Evolutionary conservation across 192 early-diverging fungal species (phyloP).

Genomic region (Chytriomyces sp.): DNA sequence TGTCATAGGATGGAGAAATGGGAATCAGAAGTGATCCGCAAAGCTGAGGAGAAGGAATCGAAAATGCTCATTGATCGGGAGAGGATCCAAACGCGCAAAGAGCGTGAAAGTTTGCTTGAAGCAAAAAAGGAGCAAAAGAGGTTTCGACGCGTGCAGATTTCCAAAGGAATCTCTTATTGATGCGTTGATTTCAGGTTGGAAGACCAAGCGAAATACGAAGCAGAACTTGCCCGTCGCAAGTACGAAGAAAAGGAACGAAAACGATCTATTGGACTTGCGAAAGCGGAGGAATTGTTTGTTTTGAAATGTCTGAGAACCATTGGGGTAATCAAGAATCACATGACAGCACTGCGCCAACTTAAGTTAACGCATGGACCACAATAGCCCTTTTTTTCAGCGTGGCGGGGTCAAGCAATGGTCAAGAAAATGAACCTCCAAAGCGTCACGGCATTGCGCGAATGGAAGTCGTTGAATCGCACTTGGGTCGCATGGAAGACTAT

Average conservation of each 20-base stretch:
- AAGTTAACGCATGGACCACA: too few relatives aligned
- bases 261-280: neutral
- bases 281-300: constrained; percentile 20
- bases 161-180: neutral
- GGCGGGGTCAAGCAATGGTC: constrained; percentile 1
- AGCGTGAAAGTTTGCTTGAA: neutral
- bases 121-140: neutral
- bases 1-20: neutral
- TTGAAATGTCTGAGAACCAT: constrained; percentile 12
- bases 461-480: constrained; percentile 15
- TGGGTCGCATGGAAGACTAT: constrained; percentile 17
- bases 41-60: neutral
- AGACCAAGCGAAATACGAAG: constrained; percentile 11
- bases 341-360: too few relatives aligned
- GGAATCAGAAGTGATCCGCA: constrained; percentile 11
- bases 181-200: neutral
- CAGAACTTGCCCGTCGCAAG: neutral
- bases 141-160: neutral
- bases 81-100: neutral
- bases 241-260: constrained; percentile 18
- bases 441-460: neutral
- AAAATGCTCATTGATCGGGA: neutral
- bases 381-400: constrained; percentile 29
- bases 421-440: constrained; percentile 19
- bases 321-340: neutral